Evolutionary conservation across 179 eudicot species (phyloP).

Genomic region (Silene vulgaris): DNA sequence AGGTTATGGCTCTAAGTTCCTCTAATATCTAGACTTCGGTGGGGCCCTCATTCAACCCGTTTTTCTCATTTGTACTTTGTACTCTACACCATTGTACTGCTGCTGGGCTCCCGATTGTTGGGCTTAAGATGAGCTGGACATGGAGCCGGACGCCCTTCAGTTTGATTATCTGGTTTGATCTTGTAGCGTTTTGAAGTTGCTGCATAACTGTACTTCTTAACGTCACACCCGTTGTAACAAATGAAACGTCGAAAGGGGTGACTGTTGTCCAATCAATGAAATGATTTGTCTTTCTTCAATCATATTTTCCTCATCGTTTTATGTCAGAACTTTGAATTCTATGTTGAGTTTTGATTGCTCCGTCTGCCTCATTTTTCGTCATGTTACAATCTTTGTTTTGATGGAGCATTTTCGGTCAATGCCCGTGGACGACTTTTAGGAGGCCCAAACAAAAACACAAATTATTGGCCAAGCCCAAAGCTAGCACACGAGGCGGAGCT

Average conservation of each 20-base stretch:
- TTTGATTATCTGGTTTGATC: constrained; percentile 19
- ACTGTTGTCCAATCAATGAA: constrained; percentile 15
- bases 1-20: constrained; percentile 78
- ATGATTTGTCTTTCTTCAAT: constrained; percentile 5
- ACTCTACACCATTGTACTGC: constrained; percentile 25
- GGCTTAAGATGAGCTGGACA: constrained; percentile 15
- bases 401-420: too few relatives aligned
- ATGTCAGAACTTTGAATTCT: not conserved
- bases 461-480: too few relatives aligned
- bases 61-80: constrained; percentile 20
- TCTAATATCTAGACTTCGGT: constrained; percentile 37
- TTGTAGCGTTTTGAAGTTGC: constrained; percentile 24
- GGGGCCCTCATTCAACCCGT: not conserved
- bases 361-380: not conserved
- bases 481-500: too few relatives aligned
- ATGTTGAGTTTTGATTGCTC: not conserved
- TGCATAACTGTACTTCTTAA: constrained; percentile 27
- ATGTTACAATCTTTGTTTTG: not conserved
- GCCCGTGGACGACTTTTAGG: too few relatives aligned
- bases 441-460: too few relatives aligned
- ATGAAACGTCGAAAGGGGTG: constrained; percentile 9
- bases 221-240: constrained; percentile 27
- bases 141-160: not conserved
- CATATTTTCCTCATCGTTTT: not conserved
- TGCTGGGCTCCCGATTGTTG: constrained; percentile 21